Evolutionary conservation across 129 eudicot species (phyloP).

Genomic region (Flaveria brownii): DNA sequence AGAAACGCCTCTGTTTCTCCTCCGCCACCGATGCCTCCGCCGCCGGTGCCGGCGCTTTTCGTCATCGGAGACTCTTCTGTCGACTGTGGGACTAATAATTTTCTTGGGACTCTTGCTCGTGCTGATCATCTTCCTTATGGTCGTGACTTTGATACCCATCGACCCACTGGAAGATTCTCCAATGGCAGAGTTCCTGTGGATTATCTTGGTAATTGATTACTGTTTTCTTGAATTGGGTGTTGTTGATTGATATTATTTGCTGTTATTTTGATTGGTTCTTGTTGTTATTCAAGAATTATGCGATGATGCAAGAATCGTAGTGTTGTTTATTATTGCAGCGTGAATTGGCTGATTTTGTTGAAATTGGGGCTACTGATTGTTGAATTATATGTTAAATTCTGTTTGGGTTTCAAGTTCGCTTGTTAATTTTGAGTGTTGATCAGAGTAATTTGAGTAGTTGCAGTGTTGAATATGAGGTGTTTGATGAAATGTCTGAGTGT

Average conservation of each 20-base stretch:
- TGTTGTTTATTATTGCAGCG: not conserved
- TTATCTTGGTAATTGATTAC: conserved; percentile 59
- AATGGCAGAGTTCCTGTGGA: conserved; percentile 93
- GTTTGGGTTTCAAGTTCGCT: not conserved
- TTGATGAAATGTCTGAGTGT: conserved; percentile 25
- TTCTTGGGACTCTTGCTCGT: conserved; percentile 89
- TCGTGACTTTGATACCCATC: conserved; percentile 83
- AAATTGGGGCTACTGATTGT: not conserved
- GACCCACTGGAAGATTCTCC: conserved; percentile 82
- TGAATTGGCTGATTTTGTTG: conserved; percentile 7
- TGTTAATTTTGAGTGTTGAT: not conserved
- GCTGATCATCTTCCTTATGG: conserved; percentile 95
- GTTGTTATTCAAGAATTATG: not conserved
- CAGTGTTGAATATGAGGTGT: conserved; percentile 13
- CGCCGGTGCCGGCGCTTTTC: conserved; percentile 64
- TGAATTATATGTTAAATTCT: not conserved
- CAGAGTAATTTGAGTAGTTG: not conserved
- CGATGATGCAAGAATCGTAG: not conserved
- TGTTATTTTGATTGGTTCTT: conserved; percentile 18
- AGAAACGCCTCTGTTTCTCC: conserved; percentile 25
- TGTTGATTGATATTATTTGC: not conserved
- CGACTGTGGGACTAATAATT: conserved; percentile 94
- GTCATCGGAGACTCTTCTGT: conserved; percentile 90
- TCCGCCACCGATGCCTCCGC: not conserved
- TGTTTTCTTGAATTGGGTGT: not conserved